Percentiles rank a stretch among this genome's conserved stretches.
Evolutionary conservation across 23 red algal genomes (phyloP).

Genomic region (Gracilaria vermiculophylla): DNA sequence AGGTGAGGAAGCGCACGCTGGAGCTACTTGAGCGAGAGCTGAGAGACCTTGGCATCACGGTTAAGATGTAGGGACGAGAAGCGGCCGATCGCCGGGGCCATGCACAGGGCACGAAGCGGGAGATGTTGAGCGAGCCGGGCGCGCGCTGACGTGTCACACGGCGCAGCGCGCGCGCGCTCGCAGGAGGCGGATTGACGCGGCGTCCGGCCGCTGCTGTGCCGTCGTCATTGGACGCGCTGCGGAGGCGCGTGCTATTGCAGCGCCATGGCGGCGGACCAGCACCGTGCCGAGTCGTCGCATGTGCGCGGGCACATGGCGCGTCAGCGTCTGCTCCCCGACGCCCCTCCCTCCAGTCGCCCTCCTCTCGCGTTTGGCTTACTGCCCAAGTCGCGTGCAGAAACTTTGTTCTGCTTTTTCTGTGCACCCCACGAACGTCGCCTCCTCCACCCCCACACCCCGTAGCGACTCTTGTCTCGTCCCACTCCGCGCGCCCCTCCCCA

Average conservation of each 20-base stretch:
- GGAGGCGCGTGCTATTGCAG: not conserved
- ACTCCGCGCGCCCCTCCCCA: not conserved
- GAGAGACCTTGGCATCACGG: not conserved
- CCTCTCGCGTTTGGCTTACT: not conserved
- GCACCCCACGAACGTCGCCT: not conserved
- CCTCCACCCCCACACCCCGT: not conserved
- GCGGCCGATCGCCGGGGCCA: too few relatives aligned
- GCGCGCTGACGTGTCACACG: not conserved
- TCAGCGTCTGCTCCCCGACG: too few relatives aligned
- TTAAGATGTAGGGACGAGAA: not conserved
- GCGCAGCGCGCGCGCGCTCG: not conserved
- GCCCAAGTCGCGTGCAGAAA: not conserved
- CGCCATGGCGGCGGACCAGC: not conserved
- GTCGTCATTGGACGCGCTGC: not conserved
- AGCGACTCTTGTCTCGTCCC: not conserved
- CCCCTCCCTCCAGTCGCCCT: not conserved
- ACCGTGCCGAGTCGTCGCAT: not conserved
- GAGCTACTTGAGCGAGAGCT: constrained; percentile 10
- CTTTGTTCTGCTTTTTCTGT: not conserved
- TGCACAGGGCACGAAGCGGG: too few relatives aligned
- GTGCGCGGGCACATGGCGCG: not conserved
- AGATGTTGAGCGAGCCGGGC: not conserved
- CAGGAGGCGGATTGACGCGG: not conserved
- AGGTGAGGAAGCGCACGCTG: constrained; percentile 4
- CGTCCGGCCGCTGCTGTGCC: constrained; percentile 9